Conservation (phyloP, 257 asterid genomes). For the Asclepias syriaca region DNA sequence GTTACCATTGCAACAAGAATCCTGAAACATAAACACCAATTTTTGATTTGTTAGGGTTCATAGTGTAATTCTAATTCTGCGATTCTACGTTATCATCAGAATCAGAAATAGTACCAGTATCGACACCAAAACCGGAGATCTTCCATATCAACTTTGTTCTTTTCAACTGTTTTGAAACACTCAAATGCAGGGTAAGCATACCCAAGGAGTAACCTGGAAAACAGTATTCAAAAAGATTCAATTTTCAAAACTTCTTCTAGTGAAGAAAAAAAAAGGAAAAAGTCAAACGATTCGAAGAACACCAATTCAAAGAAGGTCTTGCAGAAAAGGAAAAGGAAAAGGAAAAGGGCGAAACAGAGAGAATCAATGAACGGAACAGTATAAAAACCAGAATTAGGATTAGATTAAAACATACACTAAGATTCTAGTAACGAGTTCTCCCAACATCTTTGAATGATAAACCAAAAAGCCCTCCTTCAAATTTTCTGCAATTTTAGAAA, state of each 20-base stretch:
- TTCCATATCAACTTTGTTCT: slow-evolving; percentile 57
- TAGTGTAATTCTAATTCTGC: no score
- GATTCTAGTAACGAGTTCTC: slow-evolving; percentile 53
- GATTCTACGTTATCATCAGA: no score
- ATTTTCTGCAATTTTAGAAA: slow-evolving; percentile 18
- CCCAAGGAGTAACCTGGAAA: slow-evolving; percentile 68
- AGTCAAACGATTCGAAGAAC: slow-evolving; percentile 1
- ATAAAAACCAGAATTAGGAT: neutral
- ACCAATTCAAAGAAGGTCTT: slow-evolving; percentile 8
- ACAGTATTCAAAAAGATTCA: slow-evolving; percentile 1
- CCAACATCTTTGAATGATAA: slow-evolving; percentile 52
- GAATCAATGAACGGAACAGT: slow-evolving; percentile 21
- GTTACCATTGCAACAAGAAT: slow-evolving; percentile 70
- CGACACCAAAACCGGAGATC: slow-evolving; percentile 93
- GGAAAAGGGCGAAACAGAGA: slow-evolving; percentile 19
- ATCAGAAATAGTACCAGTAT: slow-evolving; percentile 47
- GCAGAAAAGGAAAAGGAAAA: slow-evolving; percentile 4
- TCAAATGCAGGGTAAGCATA: slow-evolving; percentile 92
- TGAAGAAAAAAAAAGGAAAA: neutral
- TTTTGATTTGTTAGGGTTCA: no score
- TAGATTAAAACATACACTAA: slow-evolving; percentile 44
- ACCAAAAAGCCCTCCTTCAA: slow-evolving; percentile 17
- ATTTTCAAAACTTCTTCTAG: neutral
- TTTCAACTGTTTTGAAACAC: slow-evolving; percentile 77
- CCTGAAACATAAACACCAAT: slow-evolving; percentile 36